Base-by-base conservation (phyloP, 108 stramenopile genomes). In the Nitzschia putrida region DNA sequence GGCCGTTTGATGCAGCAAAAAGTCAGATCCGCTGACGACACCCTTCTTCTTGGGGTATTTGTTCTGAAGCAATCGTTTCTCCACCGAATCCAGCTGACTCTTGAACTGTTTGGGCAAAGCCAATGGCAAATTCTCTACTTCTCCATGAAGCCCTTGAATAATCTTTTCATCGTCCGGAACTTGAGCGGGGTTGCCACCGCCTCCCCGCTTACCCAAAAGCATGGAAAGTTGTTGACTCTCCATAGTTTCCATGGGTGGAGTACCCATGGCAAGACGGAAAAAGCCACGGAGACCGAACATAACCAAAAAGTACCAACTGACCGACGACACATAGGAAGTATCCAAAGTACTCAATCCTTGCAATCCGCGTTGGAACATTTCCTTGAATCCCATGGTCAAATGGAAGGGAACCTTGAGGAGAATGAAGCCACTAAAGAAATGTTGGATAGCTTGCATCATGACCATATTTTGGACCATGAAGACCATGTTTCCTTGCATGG, bases 401-500 rank as follows among this genome's bases (percentile, higher is more conserved):
- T 88, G 89, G 64, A 99, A 97, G 25, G 98, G 98, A 0, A 99
- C 94, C 71, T 95, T 93, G 18, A 98, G 81, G 26, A 98, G 65
- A 41, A 99, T 93, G 69, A 96, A 99, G 22, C 96, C 96, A 21
- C 81, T 76, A 65, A 99, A 98, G 74, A 99, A 99, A 73, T 94
- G 91, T 38, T 84, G 84, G 53, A 98, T 95, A n/a, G 92, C 94
- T 59, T 93, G 92, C 97, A 97, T 98, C 97, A 99, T 97, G 61
- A 97, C 92, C 96, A 99, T 98, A 66, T 99, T 98, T 61, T 98
- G 97, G 0, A 97, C 88, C 93, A 98, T 97, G 54, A 95, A 96
- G 6, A 87, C 89, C 85, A 97, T 95, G 54, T 96, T 92, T 38
- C 95, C 95, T 74, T 94, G 91, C 85, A 96, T 88, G 2, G 68